Evolutionary conservation across 768 basidiomycete genomes (phyloP).

Genomic region (Tephrocybe rancida): DNA sequence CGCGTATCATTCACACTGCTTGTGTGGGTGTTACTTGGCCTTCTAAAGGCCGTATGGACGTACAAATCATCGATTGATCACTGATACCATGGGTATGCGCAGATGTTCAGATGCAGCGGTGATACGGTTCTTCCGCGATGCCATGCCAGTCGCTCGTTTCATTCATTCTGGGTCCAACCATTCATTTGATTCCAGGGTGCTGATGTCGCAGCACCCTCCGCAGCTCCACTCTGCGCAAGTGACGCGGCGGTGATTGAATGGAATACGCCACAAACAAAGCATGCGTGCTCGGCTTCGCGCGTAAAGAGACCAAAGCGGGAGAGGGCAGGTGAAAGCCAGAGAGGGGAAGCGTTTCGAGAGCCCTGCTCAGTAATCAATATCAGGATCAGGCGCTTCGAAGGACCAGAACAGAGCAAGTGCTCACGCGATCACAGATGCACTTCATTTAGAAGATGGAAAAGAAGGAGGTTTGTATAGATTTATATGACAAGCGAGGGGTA

Average conservation of each 20-base stretch:
- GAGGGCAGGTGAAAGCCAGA: neutral
- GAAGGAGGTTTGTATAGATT: neutral
- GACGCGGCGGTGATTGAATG: neutral
- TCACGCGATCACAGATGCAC: neutral
- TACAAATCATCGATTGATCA: too few relatives aligned
- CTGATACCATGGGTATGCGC: too few relatives aligned
- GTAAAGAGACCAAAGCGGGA: neutral
- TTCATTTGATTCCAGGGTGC: conserved; percentile 1
- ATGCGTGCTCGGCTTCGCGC: neutral
- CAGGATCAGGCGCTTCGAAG: too few relatives aligned
- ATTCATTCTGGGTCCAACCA: too few relatives aligned
- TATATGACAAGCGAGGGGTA: neutral
- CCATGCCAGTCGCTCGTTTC: too few relatives aligned
- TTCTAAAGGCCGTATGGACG: neutral
- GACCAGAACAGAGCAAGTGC: neutral
- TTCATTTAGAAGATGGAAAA: neutral
- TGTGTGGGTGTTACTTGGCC: too few relatives aligned
- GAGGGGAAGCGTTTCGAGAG: neutral
- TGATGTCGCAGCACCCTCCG: neutral
- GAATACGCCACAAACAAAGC: conserved; percentile 8
- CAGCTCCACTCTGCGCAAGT: neutral
- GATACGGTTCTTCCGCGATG: neutral
- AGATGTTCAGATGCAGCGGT: too few relatives aligned
- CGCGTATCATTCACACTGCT: too few relatives aligned
- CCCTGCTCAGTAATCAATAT: too few relatives aligned